Evolutionary conservation across 176 grass and related monocot genomes (phyloP).

Genomic region (Stipa capillata): DNA sequence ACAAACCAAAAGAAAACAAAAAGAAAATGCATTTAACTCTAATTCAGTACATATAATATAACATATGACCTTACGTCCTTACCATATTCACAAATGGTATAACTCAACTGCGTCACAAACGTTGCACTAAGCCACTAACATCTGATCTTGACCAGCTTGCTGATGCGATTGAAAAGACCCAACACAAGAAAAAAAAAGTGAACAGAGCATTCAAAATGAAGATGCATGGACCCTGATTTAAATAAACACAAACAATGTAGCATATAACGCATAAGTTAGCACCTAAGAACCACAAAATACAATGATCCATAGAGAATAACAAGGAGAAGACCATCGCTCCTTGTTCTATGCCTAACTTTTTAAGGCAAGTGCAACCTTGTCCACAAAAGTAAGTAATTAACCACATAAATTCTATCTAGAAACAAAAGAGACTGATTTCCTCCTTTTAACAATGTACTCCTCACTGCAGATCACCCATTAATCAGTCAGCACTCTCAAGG

Average conservation of each 20-base stretch:
- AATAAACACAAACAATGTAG: conserved; percentile 22
- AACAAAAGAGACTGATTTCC: conserved; percentile 10
- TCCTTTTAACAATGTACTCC: conserved; percentile 7
- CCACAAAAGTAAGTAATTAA: conserved; percentile 29
- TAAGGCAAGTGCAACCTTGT: conserved; percentile 20
- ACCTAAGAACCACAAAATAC: conserved; percentile 25
- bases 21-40: not conserved
- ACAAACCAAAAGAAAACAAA: not conserved
- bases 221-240: conserved; percentile 4
- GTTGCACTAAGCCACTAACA: not conserved
- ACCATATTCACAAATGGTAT: not conserved
- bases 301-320: conserved; percentile 7
- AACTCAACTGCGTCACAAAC: not conserved
- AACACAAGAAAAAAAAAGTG: not conserved
- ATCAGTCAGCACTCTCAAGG: conserved; percentile 28
- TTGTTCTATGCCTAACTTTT: conserved; percentile 27
- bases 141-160: not conserved
- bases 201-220: not conserved
- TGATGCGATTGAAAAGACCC: not conserved
- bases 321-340: conserved; percentile 21
- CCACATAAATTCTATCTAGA: conserved; percentile 40
- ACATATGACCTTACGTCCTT: not conserved
- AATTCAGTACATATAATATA: not conserved
- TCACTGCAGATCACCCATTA: conserved; percentile 19
- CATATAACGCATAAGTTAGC: conserved; percentile 44